Conservation (phyloP, 2,329 filamentous ascomycete species). For the Leptographium flavum region DNA sequence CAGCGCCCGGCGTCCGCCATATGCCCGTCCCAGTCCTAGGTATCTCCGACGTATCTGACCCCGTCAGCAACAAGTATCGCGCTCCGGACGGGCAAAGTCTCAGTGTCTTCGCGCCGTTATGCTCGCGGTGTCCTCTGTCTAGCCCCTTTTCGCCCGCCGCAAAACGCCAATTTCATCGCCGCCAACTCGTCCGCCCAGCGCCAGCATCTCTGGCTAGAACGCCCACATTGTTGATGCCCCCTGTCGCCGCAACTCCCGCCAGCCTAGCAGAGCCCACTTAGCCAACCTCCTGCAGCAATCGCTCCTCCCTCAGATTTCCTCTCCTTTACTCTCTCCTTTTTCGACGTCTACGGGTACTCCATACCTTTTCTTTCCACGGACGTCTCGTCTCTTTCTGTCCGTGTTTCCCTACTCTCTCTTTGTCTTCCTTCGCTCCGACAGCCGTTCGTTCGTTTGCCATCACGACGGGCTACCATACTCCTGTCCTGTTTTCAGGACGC, state of each 20-base stretch:
- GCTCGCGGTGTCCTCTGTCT: too few relatives aligned
- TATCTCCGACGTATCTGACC: too few relatives aligned
- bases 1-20: conserved; percentile 5
- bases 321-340: conserved; percentile 1
- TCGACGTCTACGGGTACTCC: too few relatives aligned
- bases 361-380: background rate
- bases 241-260: conserved; percentile 6
- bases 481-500: background rate
- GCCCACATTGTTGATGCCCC: conserved; percentile 8
- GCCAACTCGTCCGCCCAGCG: background rate
- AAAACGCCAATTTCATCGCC: background rate
- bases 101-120: too few relatives aligned
- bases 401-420: background rate
- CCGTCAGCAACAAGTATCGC: too few relatives aligned
- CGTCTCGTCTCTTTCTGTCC: background rate
- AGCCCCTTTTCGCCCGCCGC: background rate
- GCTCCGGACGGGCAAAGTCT: background rate
- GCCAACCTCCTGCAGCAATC: conserved; percentile 2
- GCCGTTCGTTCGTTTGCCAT: background rate
- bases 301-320: conserved; percentile 9
- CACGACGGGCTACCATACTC: background rate
- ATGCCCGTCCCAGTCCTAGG: conserved; percentile 1
- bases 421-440: background rate
- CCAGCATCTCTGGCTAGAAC: too few relatives aligned
- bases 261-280: background rate